Percentiles rank a stretch among this genome's conserved stretches.
Evolutionary conservation across 306 rosid species (phyloP).

Genomic region (Nissolia schottii): DNA sequence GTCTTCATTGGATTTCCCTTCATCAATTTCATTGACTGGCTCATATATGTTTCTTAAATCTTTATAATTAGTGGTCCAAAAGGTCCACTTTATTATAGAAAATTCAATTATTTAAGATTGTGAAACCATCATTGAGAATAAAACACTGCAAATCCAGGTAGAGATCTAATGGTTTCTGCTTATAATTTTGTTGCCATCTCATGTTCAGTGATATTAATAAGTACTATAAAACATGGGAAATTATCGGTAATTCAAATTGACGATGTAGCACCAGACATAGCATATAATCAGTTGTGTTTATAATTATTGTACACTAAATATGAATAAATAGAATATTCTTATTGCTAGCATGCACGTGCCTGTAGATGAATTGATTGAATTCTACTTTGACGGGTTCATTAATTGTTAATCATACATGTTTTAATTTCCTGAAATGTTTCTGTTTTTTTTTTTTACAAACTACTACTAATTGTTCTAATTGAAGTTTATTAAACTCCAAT

Average conservation of each 20-base stretch:
- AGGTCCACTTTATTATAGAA: slow-evolving; percentile 3
- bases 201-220: background rate
- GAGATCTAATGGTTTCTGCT: slow-evolving; percentile 10
- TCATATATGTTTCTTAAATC: slow-evolving; percentile 15
- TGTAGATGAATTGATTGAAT: background rate
- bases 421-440: background rate
- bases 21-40: slow-evolving; percentile 28
- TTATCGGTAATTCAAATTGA: background rate
- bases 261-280: background rate
- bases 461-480: too few relatives aligned
- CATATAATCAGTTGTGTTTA: slow-evolving; percentile 9
- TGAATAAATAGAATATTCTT: slow-evolving; percentile 17
- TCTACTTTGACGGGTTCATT: background rate
- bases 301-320: background rate
- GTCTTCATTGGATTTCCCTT: slow-evolving; percentile 23
- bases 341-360: background rate
- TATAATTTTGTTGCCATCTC: slow-evolving; percentile 16
- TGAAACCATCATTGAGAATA: slow-evolving; percentile 25
- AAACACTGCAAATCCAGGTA: background rate
- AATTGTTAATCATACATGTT: too few relatives aligned
- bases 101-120: slow-evolving; percentile 24
- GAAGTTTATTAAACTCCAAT: too few relatives aligned
- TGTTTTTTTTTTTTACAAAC: too few relatives aligned
- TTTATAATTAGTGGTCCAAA: slow-evolving; percentile 15
- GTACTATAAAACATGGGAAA: background rate